Evolutionary conservation across 805 yeast species (phyloP), one percentile per base, ranked within the genome.

Genomic region (Cyberlindnera maritima): DNA sequence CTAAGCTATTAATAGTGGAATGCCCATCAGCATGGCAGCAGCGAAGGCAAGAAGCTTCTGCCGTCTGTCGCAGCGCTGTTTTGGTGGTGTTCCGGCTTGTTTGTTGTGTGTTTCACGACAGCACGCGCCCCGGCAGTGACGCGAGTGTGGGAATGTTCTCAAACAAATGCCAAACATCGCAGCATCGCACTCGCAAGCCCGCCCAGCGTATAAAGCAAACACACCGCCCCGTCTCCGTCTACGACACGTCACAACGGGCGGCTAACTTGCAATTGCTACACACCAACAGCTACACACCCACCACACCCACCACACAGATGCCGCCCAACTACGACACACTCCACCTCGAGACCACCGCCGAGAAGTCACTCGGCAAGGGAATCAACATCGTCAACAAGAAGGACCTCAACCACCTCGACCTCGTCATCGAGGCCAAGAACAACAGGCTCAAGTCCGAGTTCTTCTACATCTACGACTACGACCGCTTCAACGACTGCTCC

Each of bases 381-480:
- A 59, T 59, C 52, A 58, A 46, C 42, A 33, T 59, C n/a, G 55
- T 59, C 18, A 46, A 52, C 20, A 45, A 49, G 34, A 51, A 53
- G 28, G 59, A 61, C 43, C 56, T 60, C 44, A 48, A 56, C 44
- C 64, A 62, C 38, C 49, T 62, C 20, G 58, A 59, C 40, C 49
- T 62, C 9, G 39, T 61, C 12, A 57, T 54, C 19, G 64, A 61
- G 49, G 63, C 63, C 17, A 60, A 59, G 44, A 55, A 58, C 48
- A 58, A 57, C 46, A 51, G 65, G 36, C 53, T 60, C 43, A 55
- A 55, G 36, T 51, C 61, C 12, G 67, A 64, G 38, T 55, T 57
- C 39, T 61, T 61, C 49, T 67, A 64, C 52, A 60, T 67, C 46
- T 68, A 66, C 42, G 67, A 67, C 48, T 57, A 57, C 39, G 60